Evolutionary conservation across 345 rosid species (phyloP).

Genomic region (Citrus trifoliata): DNA sequence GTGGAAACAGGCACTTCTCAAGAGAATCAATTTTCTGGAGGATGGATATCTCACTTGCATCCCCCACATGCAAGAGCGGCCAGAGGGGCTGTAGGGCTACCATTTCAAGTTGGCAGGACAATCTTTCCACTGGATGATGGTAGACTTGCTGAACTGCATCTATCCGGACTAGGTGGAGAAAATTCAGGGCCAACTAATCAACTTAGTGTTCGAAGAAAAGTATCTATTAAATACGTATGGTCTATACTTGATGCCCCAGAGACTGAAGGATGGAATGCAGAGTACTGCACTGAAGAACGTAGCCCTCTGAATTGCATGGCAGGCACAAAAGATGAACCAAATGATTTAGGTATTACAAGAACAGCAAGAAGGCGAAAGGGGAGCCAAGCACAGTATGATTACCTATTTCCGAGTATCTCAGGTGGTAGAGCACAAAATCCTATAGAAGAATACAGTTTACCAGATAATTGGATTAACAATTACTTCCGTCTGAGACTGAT

Average conservation of each 20-base stretch:
- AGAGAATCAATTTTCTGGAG: conserved; percentile 31
- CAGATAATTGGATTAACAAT: conserved; percentile 38
- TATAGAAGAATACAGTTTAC: conserved; percentile 24
- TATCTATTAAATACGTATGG: conserved; percentile 43
- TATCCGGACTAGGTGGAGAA: conserved; percentile 60
- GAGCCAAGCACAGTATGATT: conserved; percentile 37
- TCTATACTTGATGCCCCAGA: conserved; percentile 57
- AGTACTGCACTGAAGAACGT: conserved; percentile 70
- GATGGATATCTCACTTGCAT: conserved; percentile 58
- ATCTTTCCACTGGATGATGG: conserved; percentile 69
- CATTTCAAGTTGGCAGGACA: conserved; percentile 49
- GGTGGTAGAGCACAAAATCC: conserved; percentile 2
- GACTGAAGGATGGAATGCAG: conserved; percentile 76
- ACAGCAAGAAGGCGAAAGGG: conserved; percentile 47
- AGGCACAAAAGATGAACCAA: conserved; percentile 53
- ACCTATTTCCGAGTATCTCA: conserved; percentile 31
- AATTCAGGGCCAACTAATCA: conserved; percentile 44
- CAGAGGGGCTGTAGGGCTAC: conserved; percentile 49
- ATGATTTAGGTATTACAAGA: conserved; percentile 38
- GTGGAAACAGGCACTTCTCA: conserved; percentile 36
- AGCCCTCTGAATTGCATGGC: conserved; percentile 55
- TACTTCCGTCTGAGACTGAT: conserved; percentile 53
- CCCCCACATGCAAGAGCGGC: conserved; percentile 52
- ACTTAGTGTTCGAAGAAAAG: conserved; percentile 36
- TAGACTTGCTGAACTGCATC: conserved; percentile 62